Conservation (phyloP, 768 basidiomycete species). For the Boletus patriciae region DNA sequence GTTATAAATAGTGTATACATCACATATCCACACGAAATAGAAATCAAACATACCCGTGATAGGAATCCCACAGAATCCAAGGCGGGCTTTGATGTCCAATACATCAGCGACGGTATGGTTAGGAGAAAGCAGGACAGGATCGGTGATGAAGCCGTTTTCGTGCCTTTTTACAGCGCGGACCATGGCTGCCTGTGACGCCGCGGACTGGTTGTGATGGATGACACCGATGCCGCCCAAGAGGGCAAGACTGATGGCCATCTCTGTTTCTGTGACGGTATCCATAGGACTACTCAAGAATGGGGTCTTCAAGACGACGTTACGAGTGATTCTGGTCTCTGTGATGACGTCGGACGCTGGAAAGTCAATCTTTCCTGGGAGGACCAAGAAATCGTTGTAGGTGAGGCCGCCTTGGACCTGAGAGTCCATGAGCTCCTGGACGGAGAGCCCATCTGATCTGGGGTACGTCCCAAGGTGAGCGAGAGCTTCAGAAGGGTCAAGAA, state of each 20-base stretch:
- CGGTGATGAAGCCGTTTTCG: constrained; percentile 97
- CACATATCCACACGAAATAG: constrained; percentile 22
- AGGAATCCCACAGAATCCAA: constrained; percentile 96
- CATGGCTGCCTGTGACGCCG: constrained; percentile 91
- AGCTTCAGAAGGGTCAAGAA: constrained; percentile 71
- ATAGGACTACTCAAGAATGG: constrained; percentile 98
- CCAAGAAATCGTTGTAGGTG: constrained; percentile 96
- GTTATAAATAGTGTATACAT: constrained; percentile 49
- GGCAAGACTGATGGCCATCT: constrained; percentile 93
- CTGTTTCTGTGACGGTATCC: constrained; percentile 97
- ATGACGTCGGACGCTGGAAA: constrained; percentile 80
- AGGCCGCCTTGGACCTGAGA: constrained; percentile 83
- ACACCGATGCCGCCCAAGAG: constrained; percentile 96
- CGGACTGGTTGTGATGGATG: constrained; percentile 92
- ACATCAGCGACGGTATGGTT: constrained; percentile 81
- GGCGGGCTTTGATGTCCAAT: constrained; percentile 84
- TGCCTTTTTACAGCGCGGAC: constrained; percentile 97
- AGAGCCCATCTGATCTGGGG: constrained; percentile 74
- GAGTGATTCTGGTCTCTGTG: constrained; percentile 84
- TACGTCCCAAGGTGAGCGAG: constrained; percentile 76
- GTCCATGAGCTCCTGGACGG: constrained; percentile 85
- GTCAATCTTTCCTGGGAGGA: constrained; percentile 94
- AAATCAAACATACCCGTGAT: constrained; percentile 80
- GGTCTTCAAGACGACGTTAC: constrained; percentile 88
- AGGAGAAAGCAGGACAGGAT: constrained; percentile 87